phyloP scores from a whole-genome alignment of 495 filamentous ascomycete genomes.

The Beverwykella pulmonaria region DNA sequence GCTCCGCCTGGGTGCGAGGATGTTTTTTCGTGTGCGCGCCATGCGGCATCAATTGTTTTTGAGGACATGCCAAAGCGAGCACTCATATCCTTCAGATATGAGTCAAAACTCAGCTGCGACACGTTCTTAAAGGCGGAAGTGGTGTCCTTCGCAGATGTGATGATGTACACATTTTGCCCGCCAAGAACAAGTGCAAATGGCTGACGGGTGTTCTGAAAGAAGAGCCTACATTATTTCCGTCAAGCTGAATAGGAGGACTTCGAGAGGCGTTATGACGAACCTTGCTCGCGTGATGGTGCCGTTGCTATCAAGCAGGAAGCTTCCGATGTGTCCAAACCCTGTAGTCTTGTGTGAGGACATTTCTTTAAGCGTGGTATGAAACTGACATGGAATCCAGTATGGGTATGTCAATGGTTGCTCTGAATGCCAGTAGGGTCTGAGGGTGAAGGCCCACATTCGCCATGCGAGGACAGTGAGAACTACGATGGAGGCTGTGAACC shows the following conservation, averaged over 20 bases:
- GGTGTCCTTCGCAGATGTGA: slow-evolving; percentile 33
- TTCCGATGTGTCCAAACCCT: background rate
- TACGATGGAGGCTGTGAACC: no score
- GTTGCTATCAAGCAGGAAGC: background rate
- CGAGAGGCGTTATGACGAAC: background rate
- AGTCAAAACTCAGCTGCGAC: slow-evolving; percentile 7
- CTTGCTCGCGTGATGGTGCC: background rate
- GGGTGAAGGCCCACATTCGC: no score
- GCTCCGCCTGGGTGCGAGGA: no score
- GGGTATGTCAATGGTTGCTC: background rate
- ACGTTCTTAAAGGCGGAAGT: slow-evolving; percentile 37
- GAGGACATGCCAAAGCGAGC: background rate
- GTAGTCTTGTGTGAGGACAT: background rate
- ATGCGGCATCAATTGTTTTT: background rate
- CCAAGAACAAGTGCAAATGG: slow-evolving; percentile 36
- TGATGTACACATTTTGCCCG: slow-evolving; percentile 37
- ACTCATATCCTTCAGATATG: background rate
- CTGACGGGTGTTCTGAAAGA: slow-evolving; percentile 24
- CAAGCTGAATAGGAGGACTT: no score
- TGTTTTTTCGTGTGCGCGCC: no score
- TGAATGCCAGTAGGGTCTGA: no score
- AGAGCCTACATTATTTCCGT: no score
- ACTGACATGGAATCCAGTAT: slow-evolving; percentile 5
- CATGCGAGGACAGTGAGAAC: no score
- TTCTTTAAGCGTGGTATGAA: background rate